phyloP scores from a whole-genome alignment of 2,329 filamentous ascomycete genomes.

The Aspergillus awamori region DNA sequence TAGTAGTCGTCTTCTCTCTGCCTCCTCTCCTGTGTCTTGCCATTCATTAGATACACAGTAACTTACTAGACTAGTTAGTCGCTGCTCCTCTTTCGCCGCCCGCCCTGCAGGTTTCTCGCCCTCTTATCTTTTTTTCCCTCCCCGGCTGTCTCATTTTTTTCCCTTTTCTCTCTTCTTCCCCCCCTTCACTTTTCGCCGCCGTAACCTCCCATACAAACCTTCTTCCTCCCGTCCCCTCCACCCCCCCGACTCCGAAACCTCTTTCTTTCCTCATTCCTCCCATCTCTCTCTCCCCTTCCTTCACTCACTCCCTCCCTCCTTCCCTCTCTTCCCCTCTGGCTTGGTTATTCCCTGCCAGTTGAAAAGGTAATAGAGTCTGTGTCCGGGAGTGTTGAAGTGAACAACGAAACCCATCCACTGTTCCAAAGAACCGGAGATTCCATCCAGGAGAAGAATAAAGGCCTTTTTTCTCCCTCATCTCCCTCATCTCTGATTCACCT shows the following conservation, averaged over 20 bases:
- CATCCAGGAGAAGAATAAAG: slow-evolving; percentile 7
- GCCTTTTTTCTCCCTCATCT: not conserved
- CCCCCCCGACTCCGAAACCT: slow-evolving; percentile 6
- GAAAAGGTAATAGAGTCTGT: slow-evolving; percentile 4
- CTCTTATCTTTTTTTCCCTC: slow-evolving; percentile 13
- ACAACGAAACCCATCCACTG: not conserved
- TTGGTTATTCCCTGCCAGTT: slow-evolving; percentile 24
- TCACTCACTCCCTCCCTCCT: slow-evolving; percentile 10
- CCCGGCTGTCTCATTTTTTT: slow-evolving; percentile 20
- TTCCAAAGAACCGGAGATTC: slow-evolving; percentile 12
- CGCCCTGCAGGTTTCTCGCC: slow-evolving; percentile 17
- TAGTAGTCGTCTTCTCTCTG: slow-evolving; percentile 32
- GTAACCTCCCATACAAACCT: slow-evolving; percentile 1
- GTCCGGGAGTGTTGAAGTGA: slow-evolving; percentile 8
- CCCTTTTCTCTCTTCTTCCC: slow-evolving; percentile 26
- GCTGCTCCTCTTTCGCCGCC: slow-evolving; percentile 8
- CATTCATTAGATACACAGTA: too few relatives aligned
- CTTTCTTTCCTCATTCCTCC: slow-evolving; percentile 9
- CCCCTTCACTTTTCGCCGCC: slow-evolving; percentile 12
- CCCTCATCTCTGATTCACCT: slow-evolving; percentile 4
- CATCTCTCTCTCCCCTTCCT: slow-evolving; percentile 7
- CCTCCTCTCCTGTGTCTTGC: slow-evolving; percentile 19
- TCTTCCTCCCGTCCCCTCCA: slow-evolving; percentile 13
- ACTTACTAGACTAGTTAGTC: too few relatives aligned
- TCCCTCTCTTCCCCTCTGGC: slow-evolving; percentile 8